Evolutionary conservation across 305 asterid genomes (phyloP), one percentile per base, ranked within the genome.

Genomic region (Solanum aculeatissimum): DNA sequence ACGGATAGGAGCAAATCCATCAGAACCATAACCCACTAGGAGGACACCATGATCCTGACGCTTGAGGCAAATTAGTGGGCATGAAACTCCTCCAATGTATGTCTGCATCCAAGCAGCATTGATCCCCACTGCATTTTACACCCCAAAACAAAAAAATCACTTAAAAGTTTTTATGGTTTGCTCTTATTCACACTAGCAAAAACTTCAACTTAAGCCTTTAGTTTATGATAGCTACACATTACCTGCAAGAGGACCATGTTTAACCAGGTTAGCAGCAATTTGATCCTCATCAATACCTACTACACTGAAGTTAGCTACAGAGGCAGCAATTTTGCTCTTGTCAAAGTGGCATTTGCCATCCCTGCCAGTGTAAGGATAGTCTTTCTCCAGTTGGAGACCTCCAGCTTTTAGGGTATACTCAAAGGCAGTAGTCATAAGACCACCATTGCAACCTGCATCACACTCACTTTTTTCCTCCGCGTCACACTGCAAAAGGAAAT

Each of bases 171-270:
- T 40, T 40, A 15, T 72, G 27, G 42, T 13, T n/a, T 11, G 19
- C 23, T 29, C 27, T 12, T 23, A 2, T 13, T 43, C 23, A 15
- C 42, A 19, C 11, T 51, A 15, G 71, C 55, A 47, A 40, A 58
- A 29, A 5, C 2, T 18, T 2, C 63, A 77, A 53, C 21, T 51
- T 51, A 23, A 77, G 6, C 42, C 63, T 27, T 19, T 60, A 54
- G 81, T 43, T 25, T 27, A 60, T 9, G 40, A 71, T 8, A 9
- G 77, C 65, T 38, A 23, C 12, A 3, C 12, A 3, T 1, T 90
- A 96, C 99, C 97, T 92, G 99, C 92, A 81, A 96, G 99, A 86
- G 99, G 99, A 60, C 99, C 98, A 11, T 90, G 85, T 86, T 91
- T 91, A 58, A 96, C 94, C 15, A 96, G 89, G 88, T 96, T 93